Conservation (phyloP, 441 rosid species). For the Capsella rubella region DNA sequence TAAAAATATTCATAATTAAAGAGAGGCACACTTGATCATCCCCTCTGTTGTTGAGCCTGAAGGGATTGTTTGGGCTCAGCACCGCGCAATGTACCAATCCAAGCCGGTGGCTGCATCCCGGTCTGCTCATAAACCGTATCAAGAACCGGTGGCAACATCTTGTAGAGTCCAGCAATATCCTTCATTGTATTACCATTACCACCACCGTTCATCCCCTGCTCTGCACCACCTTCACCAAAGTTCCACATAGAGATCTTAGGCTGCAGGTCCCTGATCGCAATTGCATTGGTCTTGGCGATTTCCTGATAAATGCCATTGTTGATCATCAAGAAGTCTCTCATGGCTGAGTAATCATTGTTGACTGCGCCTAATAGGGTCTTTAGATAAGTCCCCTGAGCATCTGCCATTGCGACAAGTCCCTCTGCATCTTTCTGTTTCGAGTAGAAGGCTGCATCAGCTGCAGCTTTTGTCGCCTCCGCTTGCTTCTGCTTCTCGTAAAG, state of each 20-base stretch:
- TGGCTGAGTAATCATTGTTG: constrained; percentile 60
- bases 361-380: constrained; percentile 56
- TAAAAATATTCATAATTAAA: not conserved
- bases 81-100: constrained; percentile 54
- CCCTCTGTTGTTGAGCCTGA: constrained; percentile 29
- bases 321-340: constrained; percentile 70
- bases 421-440: constrained; percentile 72
- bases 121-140: constrained; percentile 76
- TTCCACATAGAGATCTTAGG: constrained; percentile 80
- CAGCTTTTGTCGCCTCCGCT: constrained; percentile 62
- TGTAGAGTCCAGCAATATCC: constrained; percentile 65
- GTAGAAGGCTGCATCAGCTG: constrained; percentile 60
- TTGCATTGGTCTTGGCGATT: constrained; percentile 63
- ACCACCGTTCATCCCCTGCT: constrained; percentile 27
- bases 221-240: constrained; percentile 37
- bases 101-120: constrained; percentile 71
- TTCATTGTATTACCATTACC: constrained; percentile 45
- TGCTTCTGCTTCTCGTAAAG: constrained; percentile 62
- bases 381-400: constrained; percentile 66
- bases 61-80: constrained; percentile 36
- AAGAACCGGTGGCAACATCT: constrained; percentile 71
- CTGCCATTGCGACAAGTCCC: constrained; percentile 55
- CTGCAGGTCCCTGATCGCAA: constrained; percentile 62
- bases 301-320: constrained; percentile 58
- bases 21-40: constrained; percentile 19